phyloP scores from a whole-genome alignment of 805 yeast genomes.

The Ogataea sp. region DNA sequence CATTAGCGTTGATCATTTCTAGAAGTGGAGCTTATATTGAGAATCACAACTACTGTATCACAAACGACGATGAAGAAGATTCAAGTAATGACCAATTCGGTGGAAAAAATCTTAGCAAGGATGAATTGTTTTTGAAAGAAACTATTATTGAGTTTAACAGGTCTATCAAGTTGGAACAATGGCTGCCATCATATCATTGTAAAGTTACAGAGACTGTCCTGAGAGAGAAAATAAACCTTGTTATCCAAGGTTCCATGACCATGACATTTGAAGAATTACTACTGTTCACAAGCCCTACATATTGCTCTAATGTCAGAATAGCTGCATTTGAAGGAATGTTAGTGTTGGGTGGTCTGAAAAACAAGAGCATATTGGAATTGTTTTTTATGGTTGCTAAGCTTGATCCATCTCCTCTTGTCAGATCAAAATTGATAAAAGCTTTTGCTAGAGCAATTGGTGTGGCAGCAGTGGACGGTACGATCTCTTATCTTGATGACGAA shows the following conservation, averaged over 20 bases:
- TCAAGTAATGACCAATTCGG: not conserved
- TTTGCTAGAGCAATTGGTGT: conserved; percentile 50
- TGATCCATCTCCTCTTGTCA: conserved; percentile 47
- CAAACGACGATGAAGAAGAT: conserved; percentile 4
- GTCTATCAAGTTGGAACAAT: conserved; percentile 69
- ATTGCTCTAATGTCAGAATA: conserved; percentile 45
- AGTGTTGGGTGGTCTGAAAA: conserved; percentile 69
- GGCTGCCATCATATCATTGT: conserved; percentile 71
- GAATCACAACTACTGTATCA: conserved; percentile 14
- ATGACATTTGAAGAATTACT: conserved; percentile 49
- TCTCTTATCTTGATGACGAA: conserved; percentile 53
- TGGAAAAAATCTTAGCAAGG: conserved; percentile 6
- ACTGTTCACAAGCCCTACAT: conserved; percentile 39
- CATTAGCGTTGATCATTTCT: conserved; percentile 33
- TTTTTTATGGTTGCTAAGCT: conserved; percentile 49
- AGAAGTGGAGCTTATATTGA: conserved; percentile 16
- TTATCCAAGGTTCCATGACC: conserved; percentile 43
- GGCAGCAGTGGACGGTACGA: conserved; percentile 59
- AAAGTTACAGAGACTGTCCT: conserved; percentile 49
- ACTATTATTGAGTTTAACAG: conserved; percentile 65
- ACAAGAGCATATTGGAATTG: conserved; percentile 50
- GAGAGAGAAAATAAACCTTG: conserved; percentile 50
- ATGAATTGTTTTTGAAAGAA: conserved; percentile 31
- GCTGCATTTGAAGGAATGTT: conserved; percentile 67
- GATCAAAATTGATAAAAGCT: conserved; percentile 37